A percentile compares a stretch with the other conserved stretches of the same genome.
Conservation (phyloP, 225 moss, liverwort and hornwort species). For the Straminergon stramineum region DNA sequence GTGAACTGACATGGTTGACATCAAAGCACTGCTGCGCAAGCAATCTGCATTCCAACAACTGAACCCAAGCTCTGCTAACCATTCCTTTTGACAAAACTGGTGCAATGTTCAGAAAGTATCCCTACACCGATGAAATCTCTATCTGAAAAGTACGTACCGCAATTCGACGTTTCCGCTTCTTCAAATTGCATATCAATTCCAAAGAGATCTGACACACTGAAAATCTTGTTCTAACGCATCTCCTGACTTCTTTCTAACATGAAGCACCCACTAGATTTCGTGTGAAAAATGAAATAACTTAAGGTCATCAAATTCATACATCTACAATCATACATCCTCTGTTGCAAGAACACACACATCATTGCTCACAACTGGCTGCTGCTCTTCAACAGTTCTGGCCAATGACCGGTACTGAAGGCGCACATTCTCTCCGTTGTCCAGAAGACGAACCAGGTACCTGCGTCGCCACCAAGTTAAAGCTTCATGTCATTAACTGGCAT, state of each 20-base stretch:
- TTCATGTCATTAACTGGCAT: background rate
- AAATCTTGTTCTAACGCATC: background rate
- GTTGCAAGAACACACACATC: conserved; percentile 45
- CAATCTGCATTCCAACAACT: background rate
- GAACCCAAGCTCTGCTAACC: background rate
- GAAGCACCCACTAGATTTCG: background rate
- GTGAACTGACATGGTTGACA: background rate
- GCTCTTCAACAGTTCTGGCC: conserved; percentile 48
- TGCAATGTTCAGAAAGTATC: background rate
- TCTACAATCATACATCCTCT: conserved; percentile 20
- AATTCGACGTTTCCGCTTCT: background rate
- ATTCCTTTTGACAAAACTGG: background rate
- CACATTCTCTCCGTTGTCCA: conserved; percentile 83
- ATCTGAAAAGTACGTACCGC: background rate
- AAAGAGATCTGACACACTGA: background rate
- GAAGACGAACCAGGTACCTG: conserved; percentile 73
- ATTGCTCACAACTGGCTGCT: conserved; percentile 19
- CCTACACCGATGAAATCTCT: background rate
- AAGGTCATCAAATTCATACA: background rate
- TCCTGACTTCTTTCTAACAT: background rate
- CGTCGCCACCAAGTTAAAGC: background rate
- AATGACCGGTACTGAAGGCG: conserved; percentile 86
- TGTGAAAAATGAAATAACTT: background rate
- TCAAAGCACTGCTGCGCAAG: background rate
- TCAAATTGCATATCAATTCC: background rate